A percentile compares a stretch with the other conserved stretches of the same genome.
These are phyloP conservation scores for Fagus sylvatica DNA, from an alignment of 306 rosid genomes.

Conservation along the genomic window DNA sequence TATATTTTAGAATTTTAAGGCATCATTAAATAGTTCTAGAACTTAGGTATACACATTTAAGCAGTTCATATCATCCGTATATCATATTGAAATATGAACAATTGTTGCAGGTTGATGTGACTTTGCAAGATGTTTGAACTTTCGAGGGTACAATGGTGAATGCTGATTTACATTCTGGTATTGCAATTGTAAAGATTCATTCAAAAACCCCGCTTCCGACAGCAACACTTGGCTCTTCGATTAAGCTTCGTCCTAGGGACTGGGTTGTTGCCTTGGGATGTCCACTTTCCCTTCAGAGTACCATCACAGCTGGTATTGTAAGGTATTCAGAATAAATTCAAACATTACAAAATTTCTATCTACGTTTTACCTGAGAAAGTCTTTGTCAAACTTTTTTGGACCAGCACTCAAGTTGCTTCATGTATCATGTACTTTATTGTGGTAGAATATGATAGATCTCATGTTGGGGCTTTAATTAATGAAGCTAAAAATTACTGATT, in stretches of 20 bases:
- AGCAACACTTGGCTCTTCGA: slow-evolving; percentile 83
- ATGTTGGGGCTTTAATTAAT: no score
- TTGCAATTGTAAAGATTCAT: slow-evolving; percentile 76
- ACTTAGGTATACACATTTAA: neutral
- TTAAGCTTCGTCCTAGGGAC: slow-evolving; percentile 86
- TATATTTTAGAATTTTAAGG: slow-evolving; percentile 3
- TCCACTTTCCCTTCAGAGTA: slow-evolving; percentile 87
- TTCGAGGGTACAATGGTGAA: slow-evolving; percentile 74
- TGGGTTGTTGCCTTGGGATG: slow-evolving; percentile 89
- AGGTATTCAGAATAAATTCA: slow-evolving; percentile 48
- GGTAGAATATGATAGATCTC: no score
- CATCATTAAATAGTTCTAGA: neutral
- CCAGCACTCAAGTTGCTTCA: neutral
- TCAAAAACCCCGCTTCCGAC: slow-evolving; percentile 81
- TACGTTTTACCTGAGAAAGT: neutral
- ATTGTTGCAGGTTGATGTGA: slow-evolving; percentile 65
- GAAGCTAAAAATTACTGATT: no score
- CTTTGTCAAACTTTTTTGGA: neutral
- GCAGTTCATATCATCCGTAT: no score
- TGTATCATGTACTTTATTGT: neutral
- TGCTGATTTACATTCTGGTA: slow-evolving; percentile 79
- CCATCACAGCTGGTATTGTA: slow-evolving; percentile 88
- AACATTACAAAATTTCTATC: neutral
- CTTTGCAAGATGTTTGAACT: slow-evolving; percentile 87
- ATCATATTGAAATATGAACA: slow-evolving; percentile 16